Evolutionary conservation across 2,329 filamentous ascomycete species (phyloP).

Genomic region (Pseudofabraea citricarpa): DNA sequence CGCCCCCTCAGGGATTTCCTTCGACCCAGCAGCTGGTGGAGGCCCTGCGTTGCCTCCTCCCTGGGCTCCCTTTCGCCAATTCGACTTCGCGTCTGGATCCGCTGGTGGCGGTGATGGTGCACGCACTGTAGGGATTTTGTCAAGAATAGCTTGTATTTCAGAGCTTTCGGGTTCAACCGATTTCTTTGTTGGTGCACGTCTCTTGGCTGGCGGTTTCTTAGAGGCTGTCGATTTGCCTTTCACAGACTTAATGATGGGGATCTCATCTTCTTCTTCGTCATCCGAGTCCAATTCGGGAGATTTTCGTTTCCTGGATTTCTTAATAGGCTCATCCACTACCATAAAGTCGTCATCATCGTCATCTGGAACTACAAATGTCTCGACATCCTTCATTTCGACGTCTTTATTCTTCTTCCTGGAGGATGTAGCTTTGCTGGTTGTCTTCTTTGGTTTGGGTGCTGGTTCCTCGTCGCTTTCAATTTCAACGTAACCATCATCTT

Average conservation of each 20-base stretch:
- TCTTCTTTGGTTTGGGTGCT: slow-evolving; percentile 52
- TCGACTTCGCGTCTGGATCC: slow-evolving; percentile 60
- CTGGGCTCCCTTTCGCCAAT: slow-evolving; percentile 61
- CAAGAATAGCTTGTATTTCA: slow-evolving; percentile 76
- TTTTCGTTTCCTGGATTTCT: slow-evolving; percentile 51
- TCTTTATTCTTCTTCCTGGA: slow-evolving; percentile 37
- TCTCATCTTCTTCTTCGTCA: slow-evolving; percentile 48
- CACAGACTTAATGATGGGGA: slow-evolving; percentile 52
- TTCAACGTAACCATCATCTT: slow-evolving; percentile 70
- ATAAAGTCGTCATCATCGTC: slow-evolving; percentile 24
- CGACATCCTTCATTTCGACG: slow-evolving; percentile 34
- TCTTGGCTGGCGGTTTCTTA: slow-evolving; percentile 32
- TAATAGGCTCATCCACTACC: slow-evolving; percentile 29
- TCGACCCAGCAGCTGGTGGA: slow-evolving; percentile 56
- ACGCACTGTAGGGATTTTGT: slow-evolving; percentile 78
- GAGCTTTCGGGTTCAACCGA: slow-evolving; percentile 61
- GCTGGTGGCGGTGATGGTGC: slow-evolving; percentile 79
- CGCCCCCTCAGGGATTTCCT: slow-evolving; percentile 74
- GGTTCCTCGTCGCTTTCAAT: slow-evolving; percentile 65
- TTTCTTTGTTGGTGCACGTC: slow-evolving; percentile 54
- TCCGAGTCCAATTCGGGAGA: slow-evolving; percentile 46
- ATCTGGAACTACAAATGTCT: slow-evolving; percentile 1
- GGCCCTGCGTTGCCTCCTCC: slow-evolving; percentile 58
- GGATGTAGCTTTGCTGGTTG: slow-evolving; percentile 33
- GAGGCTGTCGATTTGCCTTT: slow-evolving; percentile 23